phyloP scores from a whole-genome alignment of 2,329 filamentous ascomycete species.

The Didymellaceae sp. region DNA sequence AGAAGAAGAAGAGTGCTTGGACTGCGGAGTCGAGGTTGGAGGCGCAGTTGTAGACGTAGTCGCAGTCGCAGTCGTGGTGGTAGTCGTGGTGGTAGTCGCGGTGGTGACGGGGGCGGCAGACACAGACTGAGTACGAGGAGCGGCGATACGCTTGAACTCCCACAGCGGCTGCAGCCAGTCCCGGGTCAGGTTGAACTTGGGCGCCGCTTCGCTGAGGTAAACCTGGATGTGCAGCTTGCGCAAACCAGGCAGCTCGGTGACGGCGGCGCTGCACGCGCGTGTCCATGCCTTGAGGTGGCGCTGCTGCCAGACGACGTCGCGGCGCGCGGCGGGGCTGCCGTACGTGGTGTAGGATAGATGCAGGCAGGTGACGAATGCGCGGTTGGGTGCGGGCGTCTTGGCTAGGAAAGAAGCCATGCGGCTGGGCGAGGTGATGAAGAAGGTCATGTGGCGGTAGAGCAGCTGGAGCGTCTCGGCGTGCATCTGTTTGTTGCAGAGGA shows the following conservation, averaged over 20 bases:
- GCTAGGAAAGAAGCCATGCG: slow-evolving; percentile 38
- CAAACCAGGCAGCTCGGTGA: slow-evolving; percentile 31
- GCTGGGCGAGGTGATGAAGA: slow-evolving; percentile 38
- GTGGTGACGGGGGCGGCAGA: too few relatives aligned
- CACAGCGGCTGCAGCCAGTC: slow-evolving; percentile 37
- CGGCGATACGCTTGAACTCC: too few relatives aligned
- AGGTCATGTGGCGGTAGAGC: slow-evolving; percentile 39
- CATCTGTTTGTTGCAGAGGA: slow-evolving; percentile 39
- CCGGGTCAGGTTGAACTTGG: slow-evolving; percentile 32
- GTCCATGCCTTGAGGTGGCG: slow-evolving; percentile 36
- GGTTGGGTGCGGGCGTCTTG: slow-evolving; percentile 21
- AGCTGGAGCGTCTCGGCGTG: slow-evolving; percentile 33
- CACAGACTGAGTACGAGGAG: too few relatives aligned
- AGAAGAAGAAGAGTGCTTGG: too few relatives aligned
- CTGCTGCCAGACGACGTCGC: slow-evolving; percentile 29
- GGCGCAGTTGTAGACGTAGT: too few relatives aligned
- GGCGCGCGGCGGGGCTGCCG: slow-evolving; percentile 21
- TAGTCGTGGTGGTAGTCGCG: too few relatives aligned
- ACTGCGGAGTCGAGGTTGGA: too few relatives aligned
- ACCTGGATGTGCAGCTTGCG: slow-evolving; percentile 32
- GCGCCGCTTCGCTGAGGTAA: slow-evolving; percentile 21
- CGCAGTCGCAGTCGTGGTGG: too few relatives aligned
- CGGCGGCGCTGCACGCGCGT: slow-evolving; percentile 25
- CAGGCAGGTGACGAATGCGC: slow-evolving; percentile 34
- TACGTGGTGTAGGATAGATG: slow-evolving; percentile 42